Conservation (phyloP, 768 basidiomycete genomes). For the Rhodotorula graminis region DNA sequence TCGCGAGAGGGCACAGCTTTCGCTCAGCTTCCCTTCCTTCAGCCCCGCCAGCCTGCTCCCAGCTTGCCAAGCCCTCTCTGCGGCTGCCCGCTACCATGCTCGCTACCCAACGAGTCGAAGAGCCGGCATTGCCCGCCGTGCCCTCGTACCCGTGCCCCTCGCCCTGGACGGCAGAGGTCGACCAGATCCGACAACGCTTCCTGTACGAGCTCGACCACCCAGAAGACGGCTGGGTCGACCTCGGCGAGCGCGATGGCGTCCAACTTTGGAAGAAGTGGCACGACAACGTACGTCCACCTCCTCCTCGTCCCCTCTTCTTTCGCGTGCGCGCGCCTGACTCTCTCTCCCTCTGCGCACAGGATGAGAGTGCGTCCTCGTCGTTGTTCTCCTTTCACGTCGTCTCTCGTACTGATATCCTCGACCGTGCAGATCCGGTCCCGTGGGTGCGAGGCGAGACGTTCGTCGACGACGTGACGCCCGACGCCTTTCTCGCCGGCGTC, state of each 20-base stretch:
- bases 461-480: slow-evolving; percentile 18
- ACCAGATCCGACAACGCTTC: slow-evolving; percentile 10
- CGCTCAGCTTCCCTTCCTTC: too few species aligned
- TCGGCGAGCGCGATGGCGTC: slow-evolving; percentile 1
- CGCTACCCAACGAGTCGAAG: neutral
- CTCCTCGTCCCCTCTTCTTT: neutral
- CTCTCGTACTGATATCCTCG: neutral
- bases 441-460: slow-evolving; percentile 6
- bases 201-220: slow-evolving; percentile 1
- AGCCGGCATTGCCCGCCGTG: slow-evolving; percentile 18
- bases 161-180: slow-evolving; percentile 7
- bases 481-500: slow-evolving; percentile 23
- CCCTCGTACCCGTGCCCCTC: neutral
- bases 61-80: too few species aligned
- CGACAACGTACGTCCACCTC: neutral
- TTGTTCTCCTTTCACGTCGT: neutral
- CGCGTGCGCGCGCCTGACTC: neutral
- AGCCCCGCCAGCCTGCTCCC: too few species aligned
- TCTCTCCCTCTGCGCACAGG: neutral
- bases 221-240: neutral
- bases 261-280: neutral
- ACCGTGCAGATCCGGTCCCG: slow-evolving; percentile 3
- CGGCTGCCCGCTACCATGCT: too few species aligned
- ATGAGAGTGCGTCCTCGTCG: neutral
- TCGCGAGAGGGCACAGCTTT: too few species aligned